phyloP scores from a whole-genome alignment of 2,329 filamentous ascomycete species.

The Colletotrichum sp. region DNA sequence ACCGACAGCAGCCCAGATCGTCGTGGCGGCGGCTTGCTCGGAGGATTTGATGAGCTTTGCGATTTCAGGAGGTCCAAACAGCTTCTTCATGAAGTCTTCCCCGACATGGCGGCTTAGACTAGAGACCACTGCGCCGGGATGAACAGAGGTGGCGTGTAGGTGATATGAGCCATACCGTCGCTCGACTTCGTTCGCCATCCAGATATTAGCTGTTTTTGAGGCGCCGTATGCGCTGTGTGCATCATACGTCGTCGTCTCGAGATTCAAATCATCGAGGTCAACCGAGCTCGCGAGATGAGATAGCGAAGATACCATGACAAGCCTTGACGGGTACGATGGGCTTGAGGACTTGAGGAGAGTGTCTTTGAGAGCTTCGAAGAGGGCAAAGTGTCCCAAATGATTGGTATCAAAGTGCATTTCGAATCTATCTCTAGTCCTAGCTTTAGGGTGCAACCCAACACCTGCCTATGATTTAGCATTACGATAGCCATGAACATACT shows the following conservation, averaged over 20 bases:
- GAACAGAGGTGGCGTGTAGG: constrained; percentile 46
- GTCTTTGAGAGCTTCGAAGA: constrained; percentile 53
- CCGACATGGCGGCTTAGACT: background rate
- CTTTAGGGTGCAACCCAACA: constrained; percentile 42
- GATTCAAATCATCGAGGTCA: constrained; percentile 44
- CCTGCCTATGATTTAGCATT: background rate
- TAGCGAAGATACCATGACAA: constrained; percentile 48
- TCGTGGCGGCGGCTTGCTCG: constrained; percentile 47
- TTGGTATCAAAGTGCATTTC: constrained; percentile 58
- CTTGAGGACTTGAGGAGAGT: constrained; percentile 43
- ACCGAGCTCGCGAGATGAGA: constrained; percentile 41
- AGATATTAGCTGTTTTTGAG: constrained; percentile 52
- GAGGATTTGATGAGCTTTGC: constrained; percentile 17
- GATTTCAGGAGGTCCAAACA: background rate
- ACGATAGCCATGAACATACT: background rate
- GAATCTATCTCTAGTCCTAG: constrained; percentile 46
- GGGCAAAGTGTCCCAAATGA: constrained; percentile 47
- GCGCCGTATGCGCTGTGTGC: constrained; percentile 42
- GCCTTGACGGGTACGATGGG: constrained; percentile 44
- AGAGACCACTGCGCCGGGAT: constrained; percentile 45
- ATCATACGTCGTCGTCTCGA: constrained; percentile 33
- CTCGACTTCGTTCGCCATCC: constrained; percentile 51
- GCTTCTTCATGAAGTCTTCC: background rate
- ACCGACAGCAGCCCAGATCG: constrained; percentile 39
- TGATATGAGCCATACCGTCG: constrained; percentile 44